Conservation (phyloP, 164 flowering plant species). For the Annona squamosa region DNA sequence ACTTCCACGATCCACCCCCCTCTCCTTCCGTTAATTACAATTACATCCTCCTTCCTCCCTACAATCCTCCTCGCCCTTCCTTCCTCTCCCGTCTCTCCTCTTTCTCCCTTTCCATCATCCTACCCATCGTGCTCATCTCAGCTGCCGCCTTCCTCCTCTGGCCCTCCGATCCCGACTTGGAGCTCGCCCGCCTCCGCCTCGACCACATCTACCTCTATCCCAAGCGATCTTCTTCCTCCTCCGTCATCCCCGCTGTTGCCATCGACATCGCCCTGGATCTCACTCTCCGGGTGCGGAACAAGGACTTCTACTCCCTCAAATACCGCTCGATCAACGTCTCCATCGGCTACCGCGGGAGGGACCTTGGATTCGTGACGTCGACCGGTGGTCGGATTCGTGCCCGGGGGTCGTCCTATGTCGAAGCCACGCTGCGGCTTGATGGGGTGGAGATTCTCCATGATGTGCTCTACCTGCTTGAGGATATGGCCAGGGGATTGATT, state of each 20-base stretch:
- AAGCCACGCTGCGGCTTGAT: constrained; percentile 53
- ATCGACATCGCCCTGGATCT: constrained; percentile 46
- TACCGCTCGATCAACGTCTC: constrained; percentile 40
- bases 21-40: background rate
- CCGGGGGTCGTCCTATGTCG: constrained; percentile 43
- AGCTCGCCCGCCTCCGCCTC: constrained; percentile 42
- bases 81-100: constrained; percentile 3
- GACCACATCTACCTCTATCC: constrained; percentile 29
- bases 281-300: constrained; percentile 46
- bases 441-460: constrained; percentile 62
- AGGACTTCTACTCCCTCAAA: constrained; percentile 53
- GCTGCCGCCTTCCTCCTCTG: constrained; percentile 39
- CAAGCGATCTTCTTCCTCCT: constrained; percentile 1
- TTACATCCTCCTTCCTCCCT: constrained; percentile 26
- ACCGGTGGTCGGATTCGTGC: constrained; percentile 43
- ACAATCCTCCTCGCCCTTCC: constrained; percentile 2
- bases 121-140: constrained; percentile 29
- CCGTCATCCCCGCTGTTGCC: constrained; percentile 21
- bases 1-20: background rate
- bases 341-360: constrained; percentile 59
- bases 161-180: constrained; percentile 63
- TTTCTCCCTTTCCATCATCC: constrained; percentile 8
- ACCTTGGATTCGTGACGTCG: constrained; percentile 55
- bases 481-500: constrained; percentile 63
- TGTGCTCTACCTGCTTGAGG: constrained; percentile 57